A percentile compares a stretch with the other conserved stretches of the same genome.
phyloP scores from a whole-genome alignment of 106 monocot species.

The Dioscorea dumetorum region DNA sequence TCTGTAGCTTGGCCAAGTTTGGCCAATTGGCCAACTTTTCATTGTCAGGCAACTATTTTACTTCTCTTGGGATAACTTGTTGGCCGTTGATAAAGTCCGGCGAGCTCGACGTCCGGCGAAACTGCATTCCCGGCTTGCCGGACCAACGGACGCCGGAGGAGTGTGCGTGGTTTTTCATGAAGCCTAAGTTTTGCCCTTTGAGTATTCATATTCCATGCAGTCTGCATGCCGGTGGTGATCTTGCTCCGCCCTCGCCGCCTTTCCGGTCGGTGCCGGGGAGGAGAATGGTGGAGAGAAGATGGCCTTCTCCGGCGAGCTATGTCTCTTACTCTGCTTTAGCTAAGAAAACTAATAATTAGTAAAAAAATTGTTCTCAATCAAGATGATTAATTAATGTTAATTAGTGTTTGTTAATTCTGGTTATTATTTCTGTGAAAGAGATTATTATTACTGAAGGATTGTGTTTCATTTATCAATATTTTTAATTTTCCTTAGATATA shows the following conservation, averaged over 20 bases:
- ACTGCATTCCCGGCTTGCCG: conserved; percentile 24
- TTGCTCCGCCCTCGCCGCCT: neutral
- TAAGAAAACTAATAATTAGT: too few species aligned
- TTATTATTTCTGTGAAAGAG: too few species aligned
- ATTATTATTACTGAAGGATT: too few species aligned
- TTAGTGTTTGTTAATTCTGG: too few species aligned
- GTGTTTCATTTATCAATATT: too few species aligned
- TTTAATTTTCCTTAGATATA: too few species aligned
- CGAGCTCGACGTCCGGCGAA: conserved; percentile 14
- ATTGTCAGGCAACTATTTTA: conserved; percentile 37
- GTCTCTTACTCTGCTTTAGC: too few species aligned
- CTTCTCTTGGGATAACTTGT: conserved; percentile 15
- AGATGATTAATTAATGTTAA: too few species aligned
- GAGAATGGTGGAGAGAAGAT: neutral
- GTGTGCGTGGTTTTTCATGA: conserved; percentile 8
- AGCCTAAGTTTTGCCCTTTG: conserved; percentile 25
- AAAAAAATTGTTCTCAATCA: neutral
- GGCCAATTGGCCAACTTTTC: conserved; percentile 20
- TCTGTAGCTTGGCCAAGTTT: conserved; percentile 21
- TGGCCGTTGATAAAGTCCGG: conserved; percentile 14
- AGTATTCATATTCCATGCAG: neutral
- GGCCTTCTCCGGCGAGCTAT: too few species aligned
- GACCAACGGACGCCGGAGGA: conserved; percentile 17
- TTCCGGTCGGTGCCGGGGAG: neutral
- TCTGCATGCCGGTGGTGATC: neutral